Evolutionary conservation across 345 rosid species (phyloP).

Genomic region (Eucalyptus virginea): DNA sequence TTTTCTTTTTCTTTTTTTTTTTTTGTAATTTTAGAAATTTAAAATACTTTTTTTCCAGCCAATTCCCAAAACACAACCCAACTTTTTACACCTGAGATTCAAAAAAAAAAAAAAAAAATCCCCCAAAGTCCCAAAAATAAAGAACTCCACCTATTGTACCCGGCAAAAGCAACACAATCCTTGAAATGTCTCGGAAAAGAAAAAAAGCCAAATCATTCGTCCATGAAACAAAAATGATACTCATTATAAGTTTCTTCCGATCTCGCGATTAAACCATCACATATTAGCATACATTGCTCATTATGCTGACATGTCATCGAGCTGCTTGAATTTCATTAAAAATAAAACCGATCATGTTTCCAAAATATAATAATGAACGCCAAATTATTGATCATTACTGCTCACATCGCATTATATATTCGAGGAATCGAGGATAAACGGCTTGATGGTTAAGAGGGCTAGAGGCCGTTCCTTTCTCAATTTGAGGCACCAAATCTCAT

Average conservation of each 20-base stretch:
- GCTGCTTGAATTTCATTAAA: neutral
- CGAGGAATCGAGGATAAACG: neutral
- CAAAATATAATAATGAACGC: too few relatives aligned
- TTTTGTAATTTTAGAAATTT: too few relatives aligned
- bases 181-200: neutral
- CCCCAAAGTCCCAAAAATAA: neutral
- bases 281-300: neutral
- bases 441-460: neutral
- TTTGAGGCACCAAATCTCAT: neutral
- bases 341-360: too few relatives aligned
- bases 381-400: neutral
- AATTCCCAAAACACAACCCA: too few relatives aligned
- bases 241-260: too few relatives aligned
- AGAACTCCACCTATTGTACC: neutral
- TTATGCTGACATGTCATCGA: neutral
- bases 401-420: too few relatives aligned
- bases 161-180: too few relatives aligned
- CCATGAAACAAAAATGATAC: neutral
- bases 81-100: too few relatives aligned
- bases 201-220: neutral
- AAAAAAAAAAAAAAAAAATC: too few relatives aligned
- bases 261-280: fast-evolving
- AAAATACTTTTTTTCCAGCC: too few relatives aligned
- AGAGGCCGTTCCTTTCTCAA: neutral
- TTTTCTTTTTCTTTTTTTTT: fast-evolving